phyloP scores from a whole-genome alignment of 1,284 basidiomycete species.

The Sphagnurus paluster region DNA sequence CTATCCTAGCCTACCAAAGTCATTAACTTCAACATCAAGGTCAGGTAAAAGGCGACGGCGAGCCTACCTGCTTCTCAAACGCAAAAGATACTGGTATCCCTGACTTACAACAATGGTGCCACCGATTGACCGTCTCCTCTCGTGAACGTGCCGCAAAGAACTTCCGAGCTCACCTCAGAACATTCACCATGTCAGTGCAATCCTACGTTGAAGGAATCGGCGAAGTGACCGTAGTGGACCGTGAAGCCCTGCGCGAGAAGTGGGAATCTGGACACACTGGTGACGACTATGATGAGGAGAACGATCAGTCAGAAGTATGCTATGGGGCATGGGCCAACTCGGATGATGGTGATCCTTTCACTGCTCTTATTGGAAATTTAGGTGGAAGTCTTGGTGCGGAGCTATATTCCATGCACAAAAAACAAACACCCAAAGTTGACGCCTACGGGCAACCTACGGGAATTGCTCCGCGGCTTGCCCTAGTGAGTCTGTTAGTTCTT shows the following conservation, averaged over 20 bases:
- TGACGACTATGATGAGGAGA: slow-evolving; percentile 23
- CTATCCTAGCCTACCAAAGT: slow-evolving; percentile 11
- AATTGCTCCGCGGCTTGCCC: slow-evolving; percentile 44
- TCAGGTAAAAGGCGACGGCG: slow-evolving; percentile 60
- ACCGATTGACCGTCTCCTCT: slow-evolving; percentile 51
- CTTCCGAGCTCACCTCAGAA: slow-evolving; percentile 47
- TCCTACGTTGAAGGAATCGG: slow-evolving; percentile 51
- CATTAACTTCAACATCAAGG: slow-evolving; percentile 27
- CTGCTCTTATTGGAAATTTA: slow-evolving; percentile 31
- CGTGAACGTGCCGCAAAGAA: slow-evolving; percentile 52
- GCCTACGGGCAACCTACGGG: slow-evolving; percentile 41
- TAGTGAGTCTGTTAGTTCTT: slow-evolving; percentile 30
- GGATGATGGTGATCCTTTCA: slow-evolving; percentile 32
- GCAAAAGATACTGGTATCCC: slow-evolving; percentile 57
- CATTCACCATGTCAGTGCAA: slow-evolving; percentile 47
- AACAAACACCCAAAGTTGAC: slow-evolving; percentile 41
- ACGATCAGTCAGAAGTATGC: slow-evolving; percentile 22
- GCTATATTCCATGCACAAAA: slow-evolving; percentile 37
- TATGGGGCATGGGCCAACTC: slow-evolving; percentile 15
- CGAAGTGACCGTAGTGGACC: slow-evolving; percentile 49
- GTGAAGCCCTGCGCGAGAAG: slow-evolving; percentile 45
- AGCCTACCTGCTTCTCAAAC: slow-evolving; percentile 55
- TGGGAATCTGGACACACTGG: slow-evolving; percentile 45
- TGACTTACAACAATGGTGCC: slow-evolving; percentile 59
- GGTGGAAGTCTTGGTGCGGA: slow-evolving; percentile 28